Evolutionary conservation across 768 basidiomycete genomes (phyloP).

Genomic region (Termitomyces sp.): DNA sequence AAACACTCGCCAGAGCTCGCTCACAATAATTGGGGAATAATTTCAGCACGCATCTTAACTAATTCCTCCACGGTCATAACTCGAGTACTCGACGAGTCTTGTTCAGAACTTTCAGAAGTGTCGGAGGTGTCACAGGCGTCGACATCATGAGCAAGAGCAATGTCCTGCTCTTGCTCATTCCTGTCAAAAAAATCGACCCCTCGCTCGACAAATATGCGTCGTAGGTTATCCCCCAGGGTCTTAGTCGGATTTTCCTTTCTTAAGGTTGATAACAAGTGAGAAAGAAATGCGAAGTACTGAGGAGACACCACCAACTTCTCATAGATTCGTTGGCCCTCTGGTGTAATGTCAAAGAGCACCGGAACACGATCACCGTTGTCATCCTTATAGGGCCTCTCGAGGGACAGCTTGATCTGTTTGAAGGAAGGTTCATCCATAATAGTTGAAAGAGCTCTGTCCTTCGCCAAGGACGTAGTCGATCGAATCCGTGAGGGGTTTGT

Average conservation of each 20-base stretch:
- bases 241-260: slow-evolving; percentile 55
- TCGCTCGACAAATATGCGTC: slow-evolving; percentile 68
- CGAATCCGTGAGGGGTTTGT: background rate
- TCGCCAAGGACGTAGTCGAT: background rate
- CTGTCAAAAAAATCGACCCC: slow-evolving; percentile 71
- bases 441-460: slow-evolving; percentile 1
- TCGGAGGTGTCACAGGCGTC: slow-evolving; percentile 13
- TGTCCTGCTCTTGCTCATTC: slow-evolving; percentile 2
- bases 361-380: slow-evolving; percentile 63
- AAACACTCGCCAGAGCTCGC: slow-evolving; percentile 23
- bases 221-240: slow-evolving; percentile 58
- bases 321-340: slow-evolving; percentile 63
- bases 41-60: slow-evolving; percentile 65
- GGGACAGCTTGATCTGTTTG: slow-evolving; percentile 59
- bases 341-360: slow-evolving; percentile 60
- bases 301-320: slow-evolving; percentile 54
- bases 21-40: slow-evolving; percentile 69
- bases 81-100: slow-evolving; percentile 25
- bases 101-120: slow-evolving; percentile 21
- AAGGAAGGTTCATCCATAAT: slow-evolving; percentile 34
- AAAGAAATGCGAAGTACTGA: slow-evolving; percentile 2
- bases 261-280: slow-evolving; percentile 13
- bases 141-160: slow-evolving; percentile 2
- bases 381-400: slow-evolving; percentile 80
- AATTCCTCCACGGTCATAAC: slow-evolving; percentile 74